Base-by-base conservation (phyloP, 2,329 filamentous ascomycete species). In the Talaromyces sp. region DNA sequence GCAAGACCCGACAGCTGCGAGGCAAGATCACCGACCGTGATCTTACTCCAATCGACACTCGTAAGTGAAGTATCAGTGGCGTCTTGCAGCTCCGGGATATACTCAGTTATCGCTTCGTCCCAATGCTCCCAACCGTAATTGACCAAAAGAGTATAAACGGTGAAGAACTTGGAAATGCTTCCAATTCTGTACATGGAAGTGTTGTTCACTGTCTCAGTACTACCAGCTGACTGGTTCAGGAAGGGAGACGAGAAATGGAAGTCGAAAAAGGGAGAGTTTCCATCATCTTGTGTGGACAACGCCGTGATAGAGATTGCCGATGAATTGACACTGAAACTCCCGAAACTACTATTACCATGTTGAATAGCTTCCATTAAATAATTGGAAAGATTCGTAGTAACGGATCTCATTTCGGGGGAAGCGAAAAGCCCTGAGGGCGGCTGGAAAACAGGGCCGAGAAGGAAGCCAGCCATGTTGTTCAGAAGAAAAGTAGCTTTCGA, bases 161-260 rank as follows among this genome's bases (percentile, higher is more conserved):
- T 80, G 68, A 77, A 78, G 19, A 81, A 64, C 65, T 82, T 83
- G 1, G 79, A 80, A 31, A 79, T 62, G 58, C 80, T 82, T 0
- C 76, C 79, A 17, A 81, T 72, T 10, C 81, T 77, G 67, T 80
- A 82, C 2, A 82, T 74, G 3, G 61, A 43, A 59, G 40, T 22
- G 22, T 29, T 36, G 2, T 36, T 40, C 5, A 60, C 38, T 34
- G 8, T 47, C 5, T 6, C 7, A 19, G 38, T 60, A 19, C 58
- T 60, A 29, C 58, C 58, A 60, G 58, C 58, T 34, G 58, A 29
- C 58, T 40, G 13, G 29, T 60, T 60, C 15, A 60, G 40, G 43
- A 60, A 60, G 13, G 58, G 40, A 40, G 58, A 60, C 7, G 58
- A 60, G 25, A 60, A 60, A 22, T 60, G 58, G 58, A 60, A 60